Conservation (phyloP, 129 eudicot genomes). For the Centaurea solstitialis region DNA sequence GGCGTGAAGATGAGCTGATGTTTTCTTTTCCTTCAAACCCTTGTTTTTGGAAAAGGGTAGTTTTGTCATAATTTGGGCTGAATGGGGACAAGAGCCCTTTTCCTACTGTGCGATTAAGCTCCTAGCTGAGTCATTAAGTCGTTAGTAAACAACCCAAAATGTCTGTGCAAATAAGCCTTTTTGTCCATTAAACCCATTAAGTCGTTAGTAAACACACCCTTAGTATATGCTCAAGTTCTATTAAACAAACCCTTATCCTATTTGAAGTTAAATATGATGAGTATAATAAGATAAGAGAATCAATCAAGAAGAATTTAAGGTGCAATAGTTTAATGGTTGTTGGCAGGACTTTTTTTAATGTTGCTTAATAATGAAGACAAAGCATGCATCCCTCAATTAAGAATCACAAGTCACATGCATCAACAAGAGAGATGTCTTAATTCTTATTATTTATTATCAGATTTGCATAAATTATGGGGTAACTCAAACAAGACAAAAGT, state of each 20-base stretch:
- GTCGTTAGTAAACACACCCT: no score
- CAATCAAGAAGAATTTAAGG: not conserved
- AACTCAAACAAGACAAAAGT: not conserved
- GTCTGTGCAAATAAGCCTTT: no score
- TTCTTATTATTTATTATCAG: not conserved
- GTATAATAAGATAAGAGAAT: not conserved
- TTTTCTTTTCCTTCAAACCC: no score
- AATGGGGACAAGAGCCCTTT: no score
- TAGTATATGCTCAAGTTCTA: no score
- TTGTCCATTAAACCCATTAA: no score
- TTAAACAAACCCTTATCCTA: not conserved
- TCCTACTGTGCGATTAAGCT: no score
- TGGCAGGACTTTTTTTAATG: not conserved
- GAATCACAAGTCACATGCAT: slow-evolving; percentile 1
- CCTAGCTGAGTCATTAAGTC: no score
- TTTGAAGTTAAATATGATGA: not conserved
- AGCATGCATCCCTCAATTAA: slow-evolving; percentile 1
- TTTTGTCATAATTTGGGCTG: no score
- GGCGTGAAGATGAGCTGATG: no score
- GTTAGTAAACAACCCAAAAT: no score
- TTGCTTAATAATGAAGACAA: not conserved
- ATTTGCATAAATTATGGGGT: not conserved
- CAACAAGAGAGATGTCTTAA: not conserved
- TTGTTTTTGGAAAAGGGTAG: no score
- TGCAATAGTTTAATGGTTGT: not conserved